Percentiles rank a stretch among this genome's conserved stretches.
Conservation (phyloP, 306 rosid genomes). For the Fagus crenata region DNA sequence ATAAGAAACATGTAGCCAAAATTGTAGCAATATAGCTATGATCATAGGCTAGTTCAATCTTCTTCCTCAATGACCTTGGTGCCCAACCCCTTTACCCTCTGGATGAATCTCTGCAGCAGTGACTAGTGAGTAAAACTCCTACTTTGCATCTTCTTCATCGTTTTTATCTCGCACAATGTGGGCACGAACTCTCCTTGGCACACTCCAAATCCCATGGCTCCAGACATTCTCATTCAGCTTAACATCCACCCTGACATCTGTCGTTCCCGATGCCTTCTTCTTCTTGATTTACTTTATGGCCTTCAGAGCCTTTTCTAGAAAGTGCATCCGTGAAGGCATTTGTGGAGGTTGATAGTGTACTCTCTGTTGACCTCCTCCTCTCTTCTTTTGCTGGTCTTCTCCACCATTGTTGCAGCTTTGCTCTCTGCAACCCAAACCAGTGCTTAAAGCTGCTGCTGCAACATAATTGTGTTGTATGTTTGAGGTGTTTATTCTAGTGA, state of each 20-base stretch:
- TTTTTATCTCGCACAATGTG: conserved; percentile 43
- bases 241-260: conserved; percentile 49
- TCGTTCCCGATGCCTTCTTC: conserved; percentile 38
- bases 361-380: too few species aligned
- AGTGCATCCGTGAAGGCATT: conserved; percentile 16
- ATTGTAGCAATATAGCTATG: conserved; percentile 12
- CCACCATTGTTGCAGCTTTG: too few species aligned
- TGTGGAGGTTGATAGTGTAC: too few species aligned
- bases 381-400: too few species aligned
- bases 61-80: conserved; percentile 48
- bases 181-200: conserved; percentile 42
- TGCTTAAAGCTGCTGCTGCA: too few species aligned
- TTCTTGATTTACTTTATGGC: conserved; percentile 48
- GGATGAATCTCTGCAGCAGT: conserved; percentile 43
- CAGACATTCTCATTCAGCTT: conserved; percentile 48
- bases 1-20: conserved; percentile 24
- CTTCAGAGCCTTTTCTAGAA: conserved; percentile 49
- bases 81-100: conserved; percentile 45
- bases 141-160: conserved; percentile 51
- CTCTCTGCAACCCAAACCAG: too few species aligned
- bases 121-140: conserved; percentile 46
- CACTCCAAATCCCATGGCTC: conserved; percentile 51
- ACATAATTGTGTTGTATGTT: too few species aligned
- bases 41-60: conserved; percentile 30
- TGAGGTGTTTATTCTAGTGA: too few species aligned